Base-by-base conservation (phyloP, 1,284 basidiomycete genomes). In the Salmacisia buchloeana region DNA sequence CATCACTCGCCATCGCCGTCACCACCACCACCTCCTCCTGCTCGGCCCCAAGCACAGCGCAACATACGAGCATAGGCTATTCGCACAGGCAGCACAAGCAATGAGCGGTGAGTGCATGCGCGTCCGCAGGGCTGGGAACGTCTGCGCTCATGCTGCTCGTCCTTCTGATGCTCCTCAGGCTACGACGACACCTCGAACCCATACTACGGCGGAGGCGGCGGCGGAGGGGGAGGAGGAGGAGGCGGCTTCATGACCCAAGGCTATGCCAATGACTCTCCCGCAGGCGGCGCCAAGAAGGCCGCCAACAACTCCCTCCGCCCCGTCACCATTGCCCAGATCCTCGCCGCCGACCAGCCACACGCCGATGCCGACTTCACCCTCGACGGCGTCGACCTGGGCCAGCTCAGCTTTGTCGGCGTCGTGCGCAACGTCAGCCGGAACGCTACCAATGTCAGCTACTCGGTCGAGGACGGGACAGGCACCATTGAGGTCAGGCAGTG, bases 401-500 rank as follows among this genome's bases (percentile, higher is more conserved):
- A 92, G 80, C 91, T 86, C 58, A 81, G 83, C 13, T 78, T 94
- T 60, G 89, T 97, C n/a, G 94, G 86, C 0, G 86, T 89, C 71
- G 87, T 97, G 7, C 83, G 87, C 21, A 86, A 86, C 54, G 83
- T 89, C 49, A 84, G 87, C 62, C 82, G 82, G 18, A 88, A 91
- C 68, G 84, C 90, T 1, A 97, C 93, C 2, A 94, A 94, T 71
- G 85, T 86, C 60, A 85, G 87, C 25, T 94, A 92, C 79, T 82
- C 83, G 67, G 82, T 98, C 9, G 90, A 94, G 68, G 94, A 98
- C 78, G 92, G 92, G 3, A 92, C 91, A 1, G 94, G 91, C 2
- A 84, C 84, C 64, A 87, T 97, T 34, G 92, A 97, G 75, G 91
- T 89, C 27, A 86, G 92, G 38, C 87, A 89, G 71, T 98, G 94